A percentile compares a stretch with the other conserved stretches of the same genome.
These are phyloP conservation scores for Mucor indicus DNA, from an alignment of 371 early-diverging fungal genomes.

Conservation along the genomic window DNA sequence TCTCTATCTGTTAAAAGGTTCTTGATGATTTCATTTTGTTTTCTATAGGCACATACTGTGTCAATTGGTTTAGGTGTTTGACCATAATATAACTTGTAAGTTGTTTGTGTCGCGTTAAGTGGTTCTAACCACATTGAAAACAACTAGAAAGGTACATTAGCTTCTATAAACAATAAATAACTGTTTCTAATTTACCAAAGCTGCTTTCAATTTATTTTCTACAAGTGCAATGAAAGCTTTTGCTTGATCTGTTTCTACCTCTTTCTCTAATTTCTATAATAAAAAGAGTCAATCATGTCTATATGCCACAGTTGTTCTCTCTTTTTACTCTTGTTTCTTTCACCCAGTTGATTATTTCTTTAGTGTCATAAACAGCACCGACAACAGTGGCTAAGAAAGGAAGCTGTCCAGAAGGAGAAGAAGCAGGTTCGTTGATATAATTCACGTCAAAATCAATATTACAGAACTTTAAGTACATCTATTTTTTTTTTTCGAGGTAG, in stretches of 20 bases:
- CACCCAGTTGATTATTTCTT: constrained; percentile 40
- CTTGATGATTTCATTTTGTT: constrained; percentile 35
- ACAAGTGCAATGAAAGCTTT: constrained; percentile 42
- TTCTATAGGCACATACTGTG: constrained; percentile 27
- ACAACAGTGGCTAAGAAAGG: constrained; percentile 42
- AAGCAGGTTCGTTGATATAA: constrained; percentile 40
- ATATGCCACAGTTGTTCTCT: not conserved
- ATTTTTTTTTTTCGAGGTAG: too few species aligned
- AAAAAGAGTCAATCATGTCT: not conserved
- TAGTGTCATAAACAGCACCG: constrained; percentile 30
- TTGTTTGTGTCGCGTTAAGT: constrained; percentile 31
- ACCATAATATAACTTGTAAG: constrained; percentile 36
- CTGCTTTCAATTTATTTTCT: constrained; percentile 40
- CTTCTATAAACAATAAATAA: not conserved
- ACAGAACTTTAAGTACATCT: constrained; percentile 47
- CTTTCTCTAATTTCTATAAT: constrained; percentile 24
- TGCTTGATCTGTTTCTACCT: constrained; percentile 21
- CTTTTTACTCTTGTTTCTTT: constrained; percentile 27
- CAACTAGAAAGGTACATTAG: constrained; percentile 15
- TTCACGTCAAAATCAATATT: constrained; percentile 31
- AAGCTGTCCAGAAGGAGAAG: constrained; percentile 44
- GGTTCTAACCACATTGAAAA: constrained; percentile 52
- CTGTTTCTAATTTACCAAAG: constrained; percentile 27
- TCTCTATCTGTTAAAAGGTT: constrained; percentile 36
- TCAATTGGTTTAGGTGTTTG: constrained; percentile 38